phyloP scores from a whole-genome alignment of 192 early-diverging fungal genomes.

The Coemansia sp. region DNA sequence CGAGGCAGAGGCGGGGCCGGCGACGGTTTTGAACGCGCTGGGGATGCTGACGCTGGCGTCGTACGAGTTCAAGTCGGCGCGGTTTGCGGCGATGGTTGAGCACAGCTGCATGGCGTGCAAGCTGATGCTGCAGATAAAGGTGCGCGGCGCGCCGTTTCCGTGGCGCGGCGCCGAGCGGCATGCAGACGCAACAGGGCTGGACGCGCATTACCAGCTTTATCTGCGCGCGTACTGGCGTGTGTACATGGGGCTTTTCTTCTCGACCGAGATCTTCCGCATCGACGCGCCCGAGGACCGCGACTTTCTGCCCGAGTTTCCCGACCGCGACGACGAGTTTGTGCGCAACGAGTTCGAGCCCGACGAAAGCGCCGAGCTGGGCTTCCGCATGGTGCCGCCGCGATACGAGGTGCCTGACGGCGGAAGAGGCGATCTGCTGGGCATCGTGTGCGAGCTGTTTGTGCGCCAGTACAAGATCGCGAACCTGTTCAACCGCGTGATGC shows the following conservation, averaged over 20 bases:
- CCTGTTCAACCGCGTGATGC: conserved; percentile 47
- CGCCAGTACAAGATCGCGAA: conserved; percentile 52
- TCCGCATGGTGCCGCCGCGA: conserved; percentile 31
- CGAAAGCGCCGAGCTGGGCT: conserved; percentile 41
- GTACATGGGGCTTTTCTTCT: conserved; percentile 40
- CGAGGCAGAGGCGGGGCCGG: conserved; percentile 4
- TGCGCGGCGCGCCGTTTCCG: conserved; percentile 47
- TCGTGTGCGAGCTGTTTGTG: conserved; percentile 43
- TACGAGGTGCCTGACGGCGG: conserved; percentile 22
- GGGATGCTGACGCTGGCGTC: conserved; percentile 40
- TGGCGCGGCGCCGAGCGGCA: conserved; percentile 42
- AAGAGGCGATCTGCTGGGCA: conserved; percentile 34
- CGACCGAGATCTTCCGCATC: conserved; percentile 48
- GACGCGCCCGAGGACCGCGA: conserved; percentile 53
- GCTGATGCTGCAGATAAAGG: conserved; percentile 40
- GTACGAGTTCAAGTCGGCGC: conserved; percentile 55
- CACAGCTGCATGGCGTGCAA: conserved; percentile 50
- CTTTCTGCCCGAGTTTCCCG: conserved; percentile 48
- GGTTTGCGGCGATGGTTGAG: conserved; percentile 52
- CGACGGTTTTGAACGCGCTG: conserved; percentile 19
- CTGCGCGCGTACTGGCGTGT: conserved; percentile 50
- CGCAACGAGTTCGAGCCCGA: conserved; percentile 47
- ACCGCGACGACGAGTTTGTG: conserved; percentile 41
- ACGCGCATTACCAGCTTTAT: conserved; percentile 49
- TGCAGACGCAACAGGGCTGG: conserved; percentile 20